Evolutionary conservation across 2,329 filamentous ascomycete species (phyloP).

Genomic region (Metarhizium robertsii): DNA sequence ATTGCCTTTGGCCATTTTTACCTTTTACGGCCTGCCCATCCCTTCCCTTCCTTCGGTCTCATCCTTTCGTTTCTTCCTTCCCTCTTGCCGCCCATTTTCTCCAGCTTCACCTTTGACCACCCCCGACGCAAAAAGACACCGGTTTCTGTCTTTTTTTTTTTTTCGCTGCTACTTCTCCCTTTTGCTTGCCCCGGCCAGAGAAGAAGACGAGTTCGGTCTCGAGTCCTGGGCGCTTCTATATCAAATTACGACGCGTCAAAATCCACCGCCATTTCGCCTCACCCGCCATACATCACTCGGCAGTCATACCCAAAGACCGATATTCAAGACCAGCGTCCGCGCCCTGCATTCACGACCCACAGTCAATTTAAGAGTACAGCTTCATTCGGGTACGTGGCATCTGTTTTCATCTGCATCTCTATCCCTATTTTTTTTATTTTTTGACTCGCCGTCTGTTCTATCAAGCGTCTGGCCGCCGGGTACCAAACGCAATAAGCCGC

Average conservation of each 20-base stretch:
- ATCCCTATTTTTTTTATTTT: neutral
- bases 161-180: neutral
- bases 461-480: neutral
- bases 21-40: slow-evolving; percentile 4
- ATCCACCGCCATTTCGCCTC: slow-evolving; percentile 3
- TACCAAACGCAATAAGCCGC: neutral
- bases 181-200: neutral
- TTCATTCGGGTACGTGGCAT: slow-evolving; percentile 3
- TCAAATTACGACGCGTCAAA: slow-evolving; percentile 6
- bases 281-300: neutral
- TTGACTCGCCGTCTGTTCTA: neutral
- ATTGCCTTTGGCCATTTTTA: neutral
- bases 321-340: neutral
- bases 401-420: neutral
- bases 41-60: slow-evolving; percentile 3
- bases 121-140: neutral
- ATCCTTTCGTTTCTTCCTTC: neutral
- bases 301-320: neutral
- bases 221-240: neutral
- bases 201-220: neutral
- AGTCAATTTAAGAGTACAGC: slow-evolving; percentile 1
- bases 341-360: slow-evolving; percentile 5
- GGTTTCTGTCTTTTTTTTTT: neutral
- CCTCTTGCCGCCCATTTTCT: neutral
- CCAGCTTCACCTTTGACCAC: neutral